phyloP scores from a whole-genome alignment of 1,139 yeast genomes.

The Debaryomyces coudertii region DNA sequence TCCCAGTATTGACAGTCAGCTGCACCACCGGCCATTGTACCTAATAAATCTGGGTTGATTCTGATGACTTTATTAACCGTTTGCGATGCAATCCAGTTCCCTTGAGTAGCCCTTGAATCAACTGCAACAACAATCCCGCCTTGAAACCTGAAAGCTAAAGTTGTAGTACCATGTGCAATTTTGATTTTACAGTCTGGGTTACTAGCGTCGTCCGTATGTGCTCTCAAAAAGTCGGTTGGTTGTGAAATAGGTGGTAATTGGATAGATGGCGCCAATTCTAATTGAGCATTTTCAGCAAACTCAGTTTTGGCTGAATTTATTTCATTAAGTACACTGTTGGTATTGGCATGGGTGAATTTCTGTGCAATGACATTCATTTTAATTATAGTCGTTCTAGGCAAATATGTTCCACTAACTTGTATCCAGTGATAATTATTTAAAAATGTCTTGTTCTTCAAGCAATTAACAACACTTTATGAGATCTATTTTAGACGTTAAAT shows the following conservation, averaged over 20 bases:
- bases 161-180: constrained; percentile 98
- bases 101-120: constrained; percentile 98
- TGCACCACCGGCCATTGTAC: constrained; percentile 99
- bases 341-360: constrained; percentile 38
- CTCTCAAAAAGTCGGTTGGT: constrained; percentile 93
- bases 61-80: constrained; percentile 97
- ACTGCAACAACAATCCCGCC: constrained; percentile 97
- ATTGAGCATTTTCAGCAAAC: constrained; percentile 26
- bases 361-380: constrained; percentile 47
- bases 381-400: neutral
- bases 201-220: constrained; percentile 93
- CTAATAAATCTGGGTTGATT: constrained; percentile 91
- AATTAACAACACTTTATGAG: neutral
- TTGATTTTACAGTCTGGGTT: constrained; percentile 95
- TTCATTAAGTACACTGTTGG: constrained; percentile 33
- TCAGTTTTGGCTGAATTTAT: constrained; percentile 30
- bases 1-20: constrained; percentile 99
- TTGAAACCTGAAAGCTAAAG: constrained; percentile 92
- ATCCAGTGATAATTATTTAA: neutral
- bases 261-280: constrained; percentile 63
- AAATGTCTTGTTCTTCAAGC: neutral
- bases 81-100: constrained; percentile 97
- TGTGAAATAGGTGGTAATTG: constrained; percentile 83
- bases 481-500: neutral
- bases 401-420: neutral